phyloP scores from a whole-genome alignment of 2,329 filamentous ascomycete species.

The Fusarium phyllophilum region DNA sequence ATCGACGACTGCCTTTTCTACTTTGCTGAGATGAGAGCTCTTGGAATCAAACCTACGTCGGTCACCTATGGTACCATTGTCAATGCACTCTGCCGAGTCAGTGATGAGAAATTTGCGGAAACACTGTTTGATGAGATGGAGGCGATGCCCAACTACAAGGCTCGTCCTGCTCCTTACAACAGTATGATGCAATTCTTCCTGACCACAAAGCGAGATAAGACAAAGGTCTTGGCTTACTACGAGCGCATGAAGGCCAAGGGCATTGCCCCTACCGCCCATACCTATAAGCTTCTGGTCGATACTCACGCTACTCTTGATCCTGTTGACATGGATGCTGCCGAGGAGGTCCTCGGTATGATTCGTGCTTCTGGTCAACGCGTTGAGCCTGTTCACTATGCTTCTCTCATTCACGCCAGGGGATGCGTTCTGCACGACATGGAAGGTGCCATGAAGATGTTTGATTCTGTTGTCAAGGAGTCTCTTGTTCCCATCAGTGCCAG shows the following conservation, averaged over 20 bases:
- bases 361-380: slow-evolving; percentile 77
- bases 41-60: slow-evolving; percentile 93
- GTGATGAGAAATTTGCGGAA: slow-evolving; percentile 96
- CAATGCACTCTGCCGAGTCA: slow-evolving; percentile 96
- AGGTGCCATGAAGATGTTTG: slow-evolving; percentile 83
- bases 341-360: slow-evolving; percentile 83
- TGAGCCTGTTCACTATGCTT: slow-evolving; percentile 95
- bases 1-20: slow-evolving; percentile 99
- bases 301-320: slow-evolving; percentile 94
- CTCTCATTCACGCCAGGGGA: slow-evolving; percentile 93
- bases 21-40: slow-evolving; percentile 95
- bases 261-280: slow-evolving; percentile 93
- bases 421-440: slow-evolving; percentile 93
- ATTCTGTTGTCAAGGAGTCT: slow-evolving; percentile 76
- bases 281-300: slow-evolving; percentile 96
- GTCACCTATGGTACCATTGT: slow-evolving; percentile 99
- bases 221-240: slow-evolving; percentile 94
- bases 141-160: slow-evolving; percentile 98
- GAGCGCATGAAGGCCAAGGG: slow-evolving; percentile 89
- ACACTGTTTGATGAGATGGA: slow-evolving; percentile 99
- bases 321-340: slow-evolving; percentile 86
- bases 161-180: slow-evolving; percentile 96
- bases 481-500: slow-evolving; percentile 80
- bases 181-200: slow-evolving; percentile 99
- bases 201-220: slow-evolving; percentile 94